Percentiles rank a stretch among this genome's conserved stretches.
phyloP scores from a whole-genome alignment of 2,329 filamentous ascomycete genomes.

The Apiospora malaysiana region DNA sequence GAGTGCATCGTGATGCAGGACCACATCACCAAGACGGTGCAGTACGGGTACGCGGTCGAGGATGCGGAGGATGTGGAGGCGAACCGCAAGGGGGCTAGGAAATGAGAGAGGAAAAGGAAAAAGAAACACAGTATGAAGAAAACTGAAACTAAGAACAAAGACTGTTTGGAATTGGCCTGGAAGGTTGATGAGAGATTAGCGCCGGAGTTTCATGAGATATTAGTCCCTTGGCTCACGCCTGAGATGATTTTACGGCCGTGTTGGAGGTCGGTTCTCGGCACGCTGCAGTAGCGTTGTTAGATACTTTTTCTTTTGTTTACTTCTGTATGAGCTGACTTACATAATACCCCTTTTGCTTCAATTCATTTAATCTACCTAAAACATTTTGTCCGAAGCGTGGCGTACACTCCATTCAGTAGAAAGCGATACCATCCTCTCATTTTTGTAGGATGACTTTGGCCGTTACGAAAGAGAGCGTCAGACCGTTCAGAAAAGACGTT shows the following conservation, averaged over 20 bases:
- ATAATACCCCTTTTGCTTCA: neutral
- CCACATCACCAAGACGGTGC: constrained; percentile 27
- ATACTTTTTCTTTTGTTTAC: neutral
- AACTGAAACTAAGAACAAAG: neutral
- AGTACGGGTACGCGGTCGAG: constrained; percentile 26
- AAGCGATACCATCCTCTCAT: too few relatives aligned
- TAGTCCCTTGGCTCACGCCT: neutral
- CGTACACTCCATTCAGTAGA: too few relatives aligned
- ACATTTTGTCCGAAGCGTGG: too few relatives aligned
- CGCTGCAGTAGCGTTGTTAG: neutral
- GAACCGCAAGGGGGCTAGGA: neutral
- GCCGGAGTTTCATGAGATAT: neutral
- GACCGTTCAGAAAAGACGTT: too few relatives aligned
- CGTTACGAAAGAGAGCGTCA: too few relatives aligned
- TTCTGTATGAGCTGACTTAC: neutral
- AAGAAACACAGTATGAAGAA: neutral
- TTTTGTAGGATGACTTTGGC: too few relatives aligned
- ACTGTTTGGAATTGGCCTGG: neutral
- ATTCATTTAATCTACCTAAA: too few relatives aligned
- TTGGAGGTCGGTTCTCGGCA: too few relatives aligned
- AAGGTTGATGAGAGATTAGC: neutral
- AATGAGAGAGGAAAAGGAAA: neutral
- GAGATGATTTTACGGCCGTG: neutral
- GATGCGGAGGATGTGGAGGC: neutral
- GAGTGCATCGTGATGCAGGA: constrained; percentile 28